phyloP scores from a whole-genome alignment of 2,329 filamentous ascomycete genomes.

The Diaporthe ampelina region DNA sequence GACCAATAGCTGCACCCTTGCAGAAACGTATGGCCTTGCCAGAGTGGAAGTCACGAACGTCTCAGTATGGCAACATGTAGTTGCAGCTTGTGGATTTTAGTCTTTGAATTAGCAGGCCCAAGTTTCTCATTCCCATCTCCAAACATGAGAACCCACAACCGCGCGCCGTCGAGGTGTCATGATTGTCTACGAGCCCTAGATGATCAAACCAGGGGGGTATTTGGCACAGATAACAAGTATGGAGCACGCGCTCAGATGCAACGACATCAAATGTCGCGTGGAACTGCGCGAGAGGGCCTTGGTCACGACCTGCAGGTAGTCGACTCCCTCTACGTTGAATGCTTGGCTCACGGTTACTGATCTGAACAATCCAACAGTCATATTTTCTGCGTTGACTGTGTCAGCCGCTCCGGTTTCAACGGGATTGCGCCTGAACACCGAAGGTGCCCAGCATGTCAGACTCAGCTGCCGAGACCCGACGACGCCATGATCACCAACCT shows the following conservation, averaged over 20 bases:
- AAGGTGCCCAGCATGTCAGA: slow-evolving; percentile 82
- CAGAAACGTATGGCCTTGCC: background rate
- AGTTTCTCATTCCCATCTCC: background rate
- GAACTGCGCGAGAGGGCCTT: slow-evolving; percentile 80
- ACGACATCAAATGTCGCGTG: slow-evolving; percentile 80
- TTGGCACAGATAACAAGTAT: slow-evolving; percentile 58
- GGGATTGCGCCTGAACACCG: slow-evolving; percentile 64
- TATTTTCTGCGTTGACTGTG: slow-evolving; percentile 86
- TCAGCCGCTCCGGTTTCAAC: slow-evolving; percentile 74
- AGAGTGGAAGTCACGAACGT: slow-evolving; percentile 15
- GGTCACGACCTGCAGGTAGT: slow-evolving; percentile 89
- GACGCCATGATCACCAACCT: slow-evolving; percentile 81
- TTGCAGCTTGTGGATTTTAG: background rate
- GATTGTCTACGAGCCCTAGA: background rate
- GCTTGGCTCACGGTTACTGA: slow-evolving; percentile 37
- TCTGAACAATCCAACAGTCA: slow-evolving; percentile 67
- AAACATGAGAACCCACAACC: background rate
- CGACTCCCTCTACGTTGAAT: background rate
- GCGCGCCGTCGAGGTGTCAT: background rate
- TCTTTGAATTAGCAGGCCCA: background rate
- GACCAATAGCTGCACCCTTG: slow-evolving; percentile 6
- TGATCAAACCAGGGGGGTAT: background rate
- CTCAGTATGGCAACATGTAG: background rate
- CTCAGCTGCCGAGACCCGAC: slow-evolving; percentile 77
- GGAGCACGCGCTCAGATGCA: slow-evolving; percentile 84